Percentiles rank a stretch among this genome's conserved stretches.
Conservation (phyloP, 2,329 filamentous ascomycete species). For the Xylariaceae sp. region DNA sequence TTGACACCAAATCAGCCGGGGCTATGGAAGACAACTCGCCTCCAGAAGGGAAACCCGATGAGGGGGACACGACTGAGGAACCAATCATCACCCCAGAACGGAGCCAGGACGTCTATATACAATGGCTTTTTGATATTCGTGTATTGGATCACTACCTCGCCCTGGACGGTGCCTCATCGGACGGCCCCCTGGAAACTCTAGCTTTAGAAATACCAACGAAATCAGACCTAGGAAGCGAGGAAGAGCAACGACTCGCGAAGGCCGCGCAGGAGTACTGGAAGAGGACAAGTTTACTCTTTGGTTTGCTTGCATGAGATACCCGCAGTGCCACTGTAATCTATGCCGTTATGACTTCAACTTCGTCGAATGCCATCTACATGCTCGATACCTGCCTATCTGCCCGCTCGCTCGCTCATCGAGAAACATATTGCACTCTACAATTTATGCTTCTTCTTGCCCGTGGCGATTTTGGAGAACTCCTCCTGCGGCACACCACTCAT, state of each 20-base stretch:
- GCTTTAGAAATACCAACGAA: slow-evolving; percentile 42
- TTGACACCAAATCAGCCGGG: slow-evolving; percentile 10
- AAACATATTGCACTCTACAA: slow-evolving; percentile 37
- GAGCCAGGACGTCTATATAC: slow-evolving; percentile 47
- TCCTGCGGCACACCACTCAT: slow-evolving; percentile 75
- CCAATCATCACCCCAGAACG: slow-evolving; percentile 16
- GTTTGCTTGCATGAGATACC: slow-evolving; percentile 54
- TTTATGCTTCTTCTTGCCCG: slow-evolving; percentile 92
- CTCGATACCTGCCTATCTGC: neutral
- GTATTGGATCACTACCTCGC: slow-evolving; percentile 47
- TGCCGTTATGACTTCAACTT: no score
- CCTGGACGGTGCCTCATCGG: slow-evolving; percentile 16
- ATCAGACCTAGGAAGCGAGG: slow-evolving; percentile 46
- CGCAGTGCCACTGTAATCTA: neutral
- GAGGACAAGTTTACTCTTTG: slow-evolving; percentile 77
- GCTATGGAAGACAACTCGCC: neutral
- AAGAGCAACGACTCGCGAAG: slow-evolving; percentile 54
- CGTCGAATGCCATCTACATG: no score
- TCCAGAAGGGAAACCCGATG: slow-evolving; percentile 1
- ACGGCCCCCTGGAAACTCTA: slow-evolving; percentile 40
- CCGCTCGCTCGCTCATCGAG: neutral
- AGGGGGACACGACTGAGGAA: slow-evolving; percentile 7
- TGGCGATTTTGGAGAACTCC: slow-evolving; percentile 82
- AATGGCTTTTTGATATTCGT: slow-evolving; percentile 59
- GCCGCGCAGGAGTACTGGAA: slow-evolving; percentile 75